Base-by-base conservation (phyloP, 768 basidiomycete genomes). In the Tulasnella sp. region DNA sequence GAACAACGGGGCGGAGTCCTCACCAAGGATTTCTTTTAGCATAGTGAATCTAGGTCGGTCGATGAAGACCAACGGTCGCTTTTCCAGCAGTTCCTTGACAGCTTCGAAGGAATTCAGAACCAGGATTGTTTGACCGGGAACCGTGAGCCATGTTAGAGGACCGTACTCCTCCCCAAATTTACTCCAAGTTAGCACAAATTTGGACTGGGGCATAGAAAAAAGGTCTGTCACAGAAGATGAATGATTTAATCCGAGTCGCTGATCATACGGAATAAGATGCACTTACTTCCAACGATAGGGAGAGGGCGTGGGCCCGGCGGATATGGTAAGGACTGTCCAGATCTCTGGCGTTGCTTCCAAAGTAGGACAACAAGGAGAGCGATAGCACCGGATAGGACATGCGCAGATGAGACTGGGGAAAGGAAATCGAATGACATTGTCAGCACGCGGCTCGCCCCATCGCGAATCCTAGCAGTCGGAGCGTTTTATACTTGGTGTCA, bases 211-310 rank as follows among this genome's bases (percentile, higher is more conserved):
- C 48, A 76, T 76, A 18, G 48, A 6, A 37, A 44, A 44, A 7
- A 76, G 20, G 31, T 76, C 76, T 76, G 31, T 11, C 2, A 24
- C 20, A 5, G 75, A 50, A 2, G 28, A 37, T 5, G 31, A 76
- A 34, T n/a, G 20, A 8, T 6, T 42, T 8, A 18, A 34, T 34
- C 24, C 20, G 41, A 34, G 18, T 8, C 1, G 28, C 34, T 6
- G 24, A 37, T 31, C 34, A 11, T 22, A 50, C 16, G 22, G 48
- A 18, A 9, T 8, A 48, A 24, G 12, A n/a, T n/a, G n/a, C 12
- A 44, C 74, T 75, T 37, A 75, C 74, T 75, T n/a, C 74, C 74
- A 40, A 75, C 8, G 74, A 75, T 34, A 3, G 74, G 74, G 31
- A 75, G 41, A 11, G 42, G 42, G 24, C 34, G 31, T 11, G 74